Percentiles rank a stretch among this genome's conserved stretches.
These are phyloP conservation scores for Saccharomycopsis javanensis DNA, from an alignment of 805 yeast species.

Conservation along the genomic window DNA sequence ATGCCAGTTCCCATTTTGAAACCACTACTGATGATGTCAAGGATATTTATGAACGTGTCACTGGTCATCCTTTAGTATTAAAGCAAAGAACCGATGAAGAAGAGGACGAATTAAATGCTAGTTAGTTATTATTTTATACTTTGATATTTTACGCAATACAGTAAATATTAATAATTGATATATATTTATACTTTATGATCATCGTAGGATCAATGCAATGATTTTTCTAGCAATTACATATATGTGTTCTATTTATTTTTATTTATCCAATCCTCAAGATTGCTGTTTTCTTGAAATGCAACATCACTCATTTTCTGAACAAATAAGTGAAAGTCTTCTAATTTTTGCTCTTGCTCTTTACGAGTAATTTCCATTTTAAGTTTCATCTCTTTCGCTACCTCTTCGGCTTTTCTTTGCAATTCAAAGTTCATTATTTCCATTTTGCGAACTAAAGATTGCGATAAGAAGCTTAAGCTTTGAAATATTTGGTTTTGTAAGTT, in stretches of 20 bases:
- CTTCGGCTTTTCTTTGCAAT: constrained; percentile 2
- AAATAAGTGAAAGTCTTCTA: neutral
- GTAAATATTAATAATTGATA: neutral
- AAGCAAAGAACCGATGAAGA: constrained; percentile 64
- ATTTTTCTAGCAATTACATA: neutral
- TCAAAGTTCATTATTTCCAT: neutral
- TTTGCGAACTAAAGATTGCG: neutral
- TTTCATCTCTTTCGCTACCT: neutral
- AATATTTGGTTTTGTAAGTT: constrained; percentile 2
- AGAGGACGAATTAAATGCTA: constrained; percentile 37
- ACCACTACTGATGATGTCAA: constrained; percentile 94
- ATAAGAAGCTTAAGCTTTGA: neutral
- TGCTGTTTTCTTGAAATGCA: neutral
- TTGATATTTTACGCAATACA: neutral
- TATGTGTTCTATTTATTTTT: neutral
- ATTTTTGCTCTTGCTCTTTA: constrained; percentile 3
- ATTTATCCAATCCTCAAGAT: neutral
- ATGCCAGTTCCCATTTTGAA: constrained; percentile 92
- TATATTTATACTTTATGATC: neutral
- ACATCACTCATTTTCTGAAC: neutral
- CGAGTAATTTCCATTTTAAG: neutral
- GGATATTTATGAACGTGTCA: constrained; percentile 83
- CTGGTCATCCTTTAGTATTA: constrained; percentile 84
- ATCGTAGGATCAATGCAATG: neutral
- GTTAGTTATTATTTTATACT: neutral